phyloP scores from a whole-genome alignment of 352 stramenopile genomes.

The Phytophthora crassamura region DNA sequence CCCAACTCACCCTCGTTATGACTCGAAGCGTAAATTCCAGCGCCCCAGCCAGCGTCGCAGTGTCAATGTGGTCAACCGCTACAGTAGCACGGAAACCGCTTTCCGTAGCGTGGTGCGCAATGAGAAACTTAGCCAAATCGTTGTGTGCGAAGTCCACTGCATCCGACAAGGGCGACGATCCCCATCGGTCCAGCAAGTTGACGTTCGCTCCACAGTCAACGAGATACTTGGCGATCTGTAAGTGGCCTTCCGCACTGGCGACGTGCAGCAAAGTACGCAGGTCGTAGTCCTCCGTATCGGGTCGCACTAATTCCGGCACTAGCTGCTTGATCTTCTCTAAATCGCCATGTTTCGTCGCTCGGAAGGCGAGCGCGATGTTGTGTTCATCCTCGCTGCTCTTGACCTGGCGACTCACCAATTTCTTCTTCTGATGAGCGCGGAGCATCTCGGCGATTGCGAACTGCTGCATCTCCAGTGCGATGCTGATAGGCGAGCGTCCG shows the following conservation, averaged over 20 bases:
- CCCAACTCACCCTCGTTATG: constrained; percentile 54
- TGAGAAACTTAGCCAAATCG: constrained; percentile 69
- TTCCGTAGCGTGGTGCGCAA: constrained; percentile 67
- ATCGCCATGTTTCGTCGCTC: constrained; percentile 60
- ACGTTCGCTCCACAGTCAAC: constrained; percentile 77
- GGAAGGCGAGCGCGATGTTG: constrained; percentile 62
- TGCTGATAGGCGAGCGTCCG: constrained; percentile 69
- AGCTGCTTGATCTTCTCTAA: constrained; percentile 54
- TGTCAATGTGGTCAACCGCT: constrained; percentile 70
- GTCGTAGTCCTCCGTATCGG: constrained; percentile 81
- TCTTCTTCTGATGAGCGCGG: constrained; percentile 63
- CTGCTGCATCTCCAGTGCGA: constrained; percentile 68
- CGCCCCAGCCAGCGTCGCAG: constrained; percentile 54
- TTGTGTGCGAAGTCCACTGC: constrained; percentile 85
- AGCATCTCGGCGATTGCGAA: constrained; percentile 71
- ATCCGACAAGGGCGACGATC: constrained; percentile 74
- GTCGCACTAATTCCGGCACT: constrained; percentile 63
- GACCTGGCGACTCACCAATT: constrained; percentile 37
- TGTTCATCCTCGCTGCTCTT: constrained; percentile 48
- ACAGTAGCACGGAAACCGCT: constrained; percentile 65
- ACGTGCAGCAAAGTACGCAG: constrained; percentile 76
- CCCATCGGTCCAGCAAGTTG: constrained; percentile 82
- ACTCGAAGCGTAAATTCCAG: constrained; percentile 75
- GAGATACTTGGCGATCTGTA: constrained; percentile 66
- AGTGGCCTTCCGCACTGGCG: constrained; percentile 70